Evolutionary conservation across 345 rosid genomes (phyloP), one percentile per base, ranked within the genome.

Genomic region (Arabis hirsuta): DNA sequence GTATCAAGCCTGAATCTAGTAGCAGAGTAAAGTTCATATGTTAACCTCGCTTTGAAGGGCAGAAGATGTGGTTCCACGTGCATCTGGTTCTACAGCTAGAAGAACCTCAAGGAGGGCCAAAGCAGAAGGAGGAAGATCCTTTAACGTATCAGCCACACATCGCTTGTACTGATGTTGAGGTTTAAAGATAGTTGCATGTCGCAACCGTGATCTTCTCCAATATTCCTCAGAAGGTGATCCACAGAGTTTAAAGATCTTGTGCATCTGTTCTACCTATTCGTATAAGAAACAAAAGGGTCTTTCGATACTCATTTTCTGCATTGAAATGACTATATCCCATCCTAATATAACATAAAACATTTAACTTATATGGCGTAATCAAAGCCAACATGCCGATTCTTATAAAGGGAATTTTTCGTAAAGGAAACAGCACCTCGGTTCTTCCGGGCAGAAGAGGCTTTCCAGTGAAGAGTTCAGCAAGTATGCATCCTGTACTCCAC

Each of bases 211-310:
- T 74, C 80, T 82, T 74, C 82, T 85, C 92, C 92, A 87, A 69
- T 85, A 85, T 65, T 81, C 92, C 41, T 85, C 90, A 11, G 90
- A 82, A 69, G 92, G 92, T 71, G 92, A 87, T 27, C 92, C 92
- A 2, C 92, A 87, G 36, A 87, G 90, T 69, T 87, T 87, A 80
- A 87, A 87, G 56, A 87, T 84, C 74, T 85, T 87, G 46, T 87
- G 92, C 65, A 87, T 84, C 22, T 87, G 92, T 67, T 87, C 92
- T 24, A 87, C 92, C 88, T 85, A 32, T 41, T 62, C 22, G 48
- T 48, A 20, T 34, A 47, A 69, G 12, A 62, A 75, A 54, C 51
- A 54, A 26, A 74, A 74, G 12, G 24, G 55, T 34, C 32, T n/a
- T 2, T 74, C 26, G 16, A 24, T 20, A 22, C 32, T 24, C 45